Conservation (phyloP, 2,329 filamentous ascomycete genomes). For the Pseudogymnoascus sp. region DNA sequence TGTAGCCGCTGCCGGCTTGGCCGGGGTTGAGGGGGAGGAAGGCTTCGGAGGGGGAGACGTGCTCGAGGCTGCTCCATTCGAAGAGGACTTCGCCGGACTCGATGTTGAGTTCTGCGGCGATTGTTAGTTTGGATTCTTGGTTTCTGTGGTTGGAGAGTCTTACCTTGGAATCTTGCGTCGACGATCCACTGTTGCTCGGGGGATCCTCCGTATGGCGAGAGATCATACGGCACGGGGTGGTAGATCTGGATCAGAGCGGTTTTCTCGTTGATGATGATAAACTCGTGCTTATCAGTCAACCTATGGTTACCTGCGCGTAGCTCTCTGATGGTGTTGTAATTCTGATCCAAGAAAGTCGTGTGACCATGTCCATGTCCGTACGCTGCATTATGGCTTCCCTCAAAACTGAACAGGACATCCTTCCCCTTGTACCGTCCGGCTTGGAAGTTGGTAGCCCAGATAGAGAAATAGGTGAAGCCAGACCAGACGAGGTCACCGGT, state of each 20-base stretch:
- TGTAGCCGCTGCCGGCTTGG: slow-evolving; percentile 33
- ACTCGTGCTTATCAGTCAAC: slow-evolving; percentile 48
- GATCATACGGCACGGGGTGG: slow-evolving; percentile 40
- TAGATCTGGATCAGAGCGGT: slow-evolving; percentile 49
- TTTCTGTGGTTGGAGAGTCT: slow-evolving; percentile 1
- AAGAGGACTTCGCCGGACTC: slow-evolving; percentile 49
- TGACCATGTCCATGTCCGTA: slow-evolving; percentile 50
- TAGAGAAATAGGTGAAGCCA: slow-evolving; percentile 44
- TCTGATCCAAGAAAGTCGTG: slow-evolving; percentile 44
- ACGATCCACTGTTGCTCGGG: slow-evolving; percentile 49
- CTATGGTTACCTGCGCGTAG: slow-evolving; percentile 45
- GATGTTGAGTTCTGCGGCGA: slow-evolving; percentile 20
- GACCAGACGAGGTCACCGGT: slow-evolving; percentile 52
- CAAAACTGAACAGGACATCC: slow-evolving; percentile 47
- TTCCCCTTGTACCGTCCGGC: slow-evolving; percentile 42
- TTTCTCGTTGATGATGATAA: slow-evolving; percentile 44
- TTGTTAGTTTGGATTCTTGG: slow-evolving; percentile 19
- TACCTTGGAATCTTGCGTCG: slow-evolving; percentile 47
- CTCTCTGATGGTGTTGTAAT: slow-evolving; percentile 48
- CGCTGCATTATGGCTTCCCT: slow-evolving; percentile 44
- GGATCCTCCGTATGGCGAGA: slow-evolving; percentile 39
- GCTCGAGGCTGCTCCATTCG: slow-evolving; percentile 52
- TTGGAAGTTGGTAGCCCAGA: slow-evolving; percentile 47
- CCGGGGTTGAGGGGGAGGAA: slow-evolving; percentile 41
- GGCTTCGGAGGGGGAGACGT: slow-evolving; percentile 39